These are phyloP conservation scores for Fusarium falciforme DNA, from an alignment of 2,329 filamentous ascomycete genomes.

Conservation along the genomic window DNA sequence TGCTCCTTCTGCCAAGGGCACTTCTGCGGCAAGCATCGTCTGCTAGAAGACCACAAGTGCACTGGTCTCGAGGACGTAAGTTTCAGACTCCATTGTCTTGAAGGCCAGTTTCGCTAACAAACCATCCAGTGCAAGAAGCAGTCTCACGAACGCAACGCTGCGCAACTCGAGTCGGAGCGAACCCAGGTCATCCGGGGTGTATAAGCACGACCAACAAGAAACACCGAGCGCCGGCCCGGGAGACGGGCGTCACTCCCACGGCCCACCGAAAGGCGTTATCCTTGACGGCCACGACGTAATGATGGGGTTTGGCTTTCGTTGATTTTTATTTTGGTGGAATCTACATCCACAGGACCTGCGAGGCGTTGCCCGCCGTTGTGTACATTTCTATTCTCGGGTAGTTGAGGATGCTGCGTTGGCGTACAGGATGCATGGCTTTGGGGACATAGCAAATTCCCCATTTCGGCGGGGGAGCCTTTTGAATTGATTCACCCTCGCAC, in stretches of 20 bases:
- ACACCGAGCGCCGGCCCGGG: conserved; percentile 12
- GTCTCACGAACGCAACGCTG: conserved; percentile 92
- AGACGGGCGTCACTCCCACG: conserved; percentile 35
- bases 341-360: conserved; percentile 28
- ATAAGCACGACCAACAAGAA: conserved; percentile 55
- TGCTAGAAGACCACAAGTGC: conserved; percentile 96
- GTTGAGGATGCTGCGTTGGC: conserved; percentile 40
- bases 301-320: conserved; percentile 32
- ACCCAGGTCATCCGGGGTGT: conserved; percentile 95
- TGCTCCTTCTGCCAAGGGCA: conserved; percentile 95
- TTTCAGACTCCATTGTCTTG: conserved; percentile 10
- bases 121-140: conserved; percentile 86
- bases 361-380: conserved; percentile 41
- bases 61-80: conserved; percentile 87
- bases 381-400: conserved; percentile 33
- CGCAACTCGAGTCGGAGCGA: conserved; percentile 90
- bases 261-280: conserved; percentile 11
- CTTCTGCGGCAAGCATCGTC: conserved; percentile 93
- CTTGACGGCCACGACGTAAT: conserved; percentile 44
- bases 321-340: conserved; percentile 21
- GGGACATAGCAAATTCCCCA: conserved; percentile 28
- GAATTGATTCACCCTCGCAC: conserved; percentile 37
- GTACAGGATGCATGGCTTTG: conserved; percentile 40
- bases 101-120: conserved; percentile 4
- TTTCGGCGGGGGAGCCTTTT: conserved; percentile 25